Conservation (phyloP, 1,139 yeast species). For the Lodderomyces pseudojiufengensis region DNA sequence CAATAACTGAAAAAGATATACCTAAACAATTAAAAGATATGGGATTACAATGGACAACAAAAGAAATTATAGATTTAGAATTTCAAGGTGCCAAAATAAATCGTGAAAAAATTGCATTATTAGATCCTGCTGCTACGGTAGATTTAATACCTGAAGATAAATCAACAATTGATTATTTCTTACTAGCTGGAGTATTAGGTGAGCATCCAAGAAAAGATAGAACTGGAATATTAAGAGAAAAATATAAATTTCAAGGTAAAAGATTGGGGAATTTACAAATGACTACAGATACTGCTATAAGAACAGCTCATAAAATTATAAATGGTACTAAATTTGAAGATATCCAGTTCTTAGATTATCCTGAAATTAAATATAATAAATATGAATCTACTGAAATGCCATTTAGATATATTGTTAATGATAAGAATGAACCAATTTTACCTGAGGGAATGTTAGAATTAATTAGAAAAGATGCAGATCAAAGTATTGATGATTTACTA, state of each 20-base stretch:
- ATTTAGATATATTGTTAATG: constrained; percentile 76
- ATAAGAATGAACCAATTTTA: constrained; percentile 66
- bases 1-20: constrained; percentile 58
- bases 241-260: constrained; percentile 80
- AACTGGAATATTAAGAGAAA: constrained; percentile 78
- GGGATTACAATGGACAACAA: constrained; percentile 79
- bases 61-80: constrained; percentile 56
- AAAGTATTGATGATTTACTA: constrained; percentile 63
- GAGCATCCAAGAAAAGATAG: constrained; percentile 96
- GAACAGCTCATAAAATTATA: constrained; percentile 79
- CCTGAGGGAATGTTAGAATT: constrained; percentile 90
- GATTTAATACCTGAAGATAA: constrained; percentile 73
- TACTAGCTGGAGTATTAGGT: constrained; percentile 95
- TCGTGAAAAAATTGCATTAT: constrained; percentile 62
- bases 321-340: constrained; percentile 57
- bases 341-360: constrained; percentile 84
- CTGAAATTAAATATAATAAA: constrained; percentile 83
- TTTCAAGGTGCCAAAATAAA: constrained; percentile 27
- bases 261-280: constrained; percentile 84
- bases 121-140: constrained; percentile 80
- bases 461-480: constrained; percentile 80
- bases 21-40: constrained; percentile 58
- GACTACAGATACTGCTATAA: constrained; percentile 96
- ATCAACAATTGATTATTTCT: constrained; percentile 71
- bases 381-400: constrained; percentile 98